Evolutionary conservation across 352 stramenopile species (phyloP).

Genomic region (Phytophthora nicotianae): DNA sequence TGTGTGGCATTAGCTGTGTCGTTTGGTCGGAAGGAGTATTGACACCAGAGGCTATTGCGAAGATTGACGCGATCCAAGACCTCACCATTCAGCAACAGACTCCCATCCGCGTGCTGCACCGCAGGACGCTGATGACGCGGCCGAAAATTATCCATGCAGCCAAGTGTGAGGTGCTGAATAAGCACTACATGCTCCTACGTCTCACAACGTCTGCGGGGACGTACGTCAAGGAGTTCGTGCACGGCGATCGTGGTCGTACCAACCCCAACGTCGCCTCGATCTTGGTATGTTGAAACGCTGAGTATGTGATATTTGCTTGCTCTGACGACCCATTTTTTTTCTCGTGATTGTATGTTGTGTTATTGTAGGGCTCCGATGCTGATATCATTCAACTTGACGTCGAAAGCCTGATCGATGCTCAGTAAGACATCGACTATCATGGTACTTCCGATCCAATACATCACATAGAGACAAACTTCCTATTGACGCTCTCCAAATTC

Average conservation of each 20-base stretch:
- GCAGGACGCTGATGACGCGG: conserved; percentile 93
- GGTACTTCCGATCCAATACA: conserved; percentile 4
- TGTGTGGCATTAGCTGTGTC: conserved; percentile 55
- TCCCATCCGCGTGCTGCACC: conserved; percentile 97
- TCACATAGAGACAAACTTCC: conserved; percentile 22
- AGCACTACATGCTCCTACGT: conserved; percentile 96
- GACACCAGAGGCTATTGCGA: conserved; percentile 60
- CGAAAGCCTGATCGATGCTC: conserved; percentile 83
- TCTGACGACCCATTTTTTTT: conserved; percentile 32
- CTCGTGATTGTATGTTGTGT: conserved; percentile 10
- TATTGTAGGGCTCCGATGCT: conserved; percentile 75
- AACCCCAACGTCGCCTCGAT: conserved; percentile 93
- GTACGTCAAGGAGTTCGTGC: conserved; percentile 99
- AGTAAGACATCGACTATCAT: conserved; percentile 24
- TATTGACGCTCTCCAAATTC: conserved; percentile 18
- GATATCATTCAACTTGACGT: conserved; percentile 99
- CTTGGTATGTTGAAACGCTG: conserved; percentile 53
- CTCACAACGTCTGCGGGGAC: conserved; percentile 96
- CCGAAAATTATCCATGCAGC: conserved; percentile 91
- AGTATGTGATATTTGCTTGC: not conserved
- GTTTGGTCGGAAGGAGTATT: conserved; percentile 74
- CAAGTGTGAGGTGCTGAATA: conserved; percentile 91
- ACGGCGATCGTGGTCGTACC: conserved; percentile 98
- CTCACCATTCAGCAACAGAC: conserved; percentile 96
- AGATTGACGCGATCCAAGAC: conserved; percentile 81